phyloP scores from a whole-genome alignment of 2,329 filamentous ascomycete genomes.

The Xylariaceae sp. region DNA sequence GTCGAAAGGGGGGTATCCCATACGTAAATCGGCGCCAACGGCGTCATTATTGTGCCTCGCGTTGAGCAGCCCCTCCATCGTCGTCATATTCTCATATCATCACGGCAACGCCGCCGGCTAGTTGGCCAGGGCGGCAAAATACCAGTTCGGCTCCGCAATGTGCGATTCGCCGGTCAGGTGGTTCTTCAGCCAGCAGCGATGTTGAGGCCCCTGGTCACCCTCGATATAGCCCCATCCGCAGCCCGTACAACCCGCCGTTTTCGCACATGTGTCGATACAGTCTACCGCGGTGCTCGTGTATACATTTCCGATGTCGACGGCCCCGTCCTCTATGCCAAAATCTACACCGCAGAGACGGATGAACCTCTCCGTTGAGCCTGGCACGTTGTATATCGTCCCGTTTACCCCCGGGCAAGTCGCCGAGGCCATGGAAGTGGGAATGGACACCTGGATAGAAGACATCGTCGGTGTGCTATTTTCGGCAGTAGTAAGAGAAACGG shows the following conservation, averaged over 20 bases:
- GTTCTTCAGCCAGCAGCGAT: constrained; percentile 44
- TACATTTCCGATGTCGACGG: constrained; percentile 33
- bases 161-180: constrained; percentile 33
- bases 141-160: constrained; percentile 37
- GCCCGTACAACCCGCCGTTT: constrained; percentile 38
- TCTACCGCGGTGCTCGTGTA: constrained; percentile 39
- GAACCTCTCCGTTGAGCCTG: constrained; percentile 40
- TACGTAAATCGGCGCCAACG: too few species aligned
- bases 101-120: constrained; percentile 4
- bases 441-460: constrained; percentile 22
- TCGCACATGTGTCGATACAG: constrained; percentile 44
- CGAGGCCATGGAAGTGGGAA: constrained; percentile 27
- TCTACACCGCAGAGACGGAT: constrained; percentile 45
- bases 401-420: constrained; percentile 42
- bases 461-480: constrained; percentile 16
- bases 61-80: neutral
- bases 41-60: too few species aligned
- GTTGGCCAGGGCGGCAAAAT: constrained; percentile 39
- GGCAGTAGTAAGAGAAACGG: neutral
- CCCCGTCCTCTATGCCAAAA: constrained; percentile 36
- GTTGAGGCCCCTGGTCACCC: constrained; percentile 38
- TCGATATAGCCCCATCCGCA: constrained; percentile 44
- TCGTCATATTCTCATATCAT: neutral
- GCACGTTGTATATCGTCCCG: constrained; percentile 42
- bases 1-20: too few species aligned